Evolutionary conservation across 1,284 basidiomycete genomes (phyloP).

Genomic region (Trichosporon sp.): DNA sequence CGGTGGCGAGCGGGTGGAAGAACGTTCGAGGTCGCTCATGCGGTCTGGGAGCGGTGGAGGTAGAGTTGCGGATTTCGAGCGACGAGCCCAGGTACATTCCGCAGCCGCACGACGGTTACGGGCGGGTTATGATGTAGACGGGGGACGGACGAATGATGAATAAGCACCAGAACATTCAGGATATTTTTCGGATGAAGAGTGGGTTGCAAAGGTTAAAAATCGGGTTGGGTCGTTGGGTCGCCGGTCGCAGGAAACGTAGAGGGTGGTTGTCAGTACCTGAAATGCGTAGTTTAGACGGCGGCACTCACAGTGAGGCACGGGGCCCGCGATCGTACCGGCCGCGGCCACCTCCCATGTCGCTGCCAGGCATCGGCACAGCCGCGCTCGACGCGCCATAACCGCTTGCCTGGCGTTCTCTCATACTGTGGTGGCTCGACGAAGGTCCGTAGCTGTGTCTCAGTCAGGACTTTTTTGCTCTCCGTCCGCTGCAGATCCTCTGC

Average conservation of each 20-base stretch:
- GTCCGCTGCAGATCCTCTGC: neutral
- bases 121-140: neutral
- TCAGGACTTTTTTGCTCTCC: neutral
- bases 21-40: slow-evolving; percentile 8
- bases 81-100: neutral
- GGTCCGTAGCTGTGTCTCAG: slow-evolving; percentile 5
- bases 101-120: neutral
- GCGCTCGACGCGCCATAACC: slow-evolving; percentile 7
- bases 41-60: neutral
- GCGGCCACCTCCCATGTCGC: slow-evolving; percentile 10
- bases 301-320: slow-evolving; percentile 16
- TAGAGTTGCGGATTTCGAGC: neutral
- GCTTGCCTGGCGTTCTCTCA: neutral
- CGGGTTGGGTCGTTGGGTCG: neutral
- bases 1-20: slow-evolving; percentile 23
- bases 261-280: slow-evolving; percentile 4
- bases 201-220: slow-evolving; percentile 14
- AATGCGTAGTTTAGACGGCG: slow-evolving; percentile 13
- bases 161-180: slow-evolving; percentile 16
- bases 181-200: slow-evolving; percentile 17
- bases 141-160: neutral
- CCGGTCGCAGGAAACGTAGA: neutral
- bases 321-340: slow-evolving; percentile 8
- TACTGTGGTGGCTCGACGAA: neutral
- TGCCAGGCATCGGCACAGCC: neutral